Conservation (phyloP, 306 rosid genomes). For the Malus orientalis region DNA sequence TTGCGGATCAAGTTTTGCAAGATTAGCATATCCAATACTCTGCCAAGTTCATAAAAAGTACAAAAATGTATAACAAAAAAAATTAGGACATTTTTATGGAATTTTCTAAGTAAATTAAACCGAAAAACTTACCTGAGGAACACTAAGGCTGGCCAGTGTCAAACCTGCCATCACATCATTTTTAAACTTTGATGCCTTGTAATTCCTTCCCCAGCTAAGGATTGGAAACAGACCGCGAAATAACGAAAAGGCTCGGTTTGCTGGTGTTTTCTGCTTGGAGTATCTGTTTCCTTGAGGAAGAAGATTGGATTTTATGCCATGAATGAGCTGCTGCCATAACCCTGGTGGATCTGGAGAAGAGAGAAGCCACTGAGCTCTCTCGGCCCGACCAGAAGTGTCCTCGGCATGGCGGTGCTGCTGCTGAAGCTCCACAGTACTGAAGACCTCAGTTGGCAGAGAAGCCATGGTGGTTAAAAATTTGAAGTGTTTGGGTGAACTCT, state of each 20-base stretch:
- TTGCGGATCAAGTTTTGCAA: constrained; percentile 83
- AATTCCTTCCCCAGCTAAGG: constrained; percentile 51
- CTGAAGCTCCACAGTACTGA: constrained; percentile 21
- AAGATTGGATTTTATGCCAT: constrained; percentile 26
- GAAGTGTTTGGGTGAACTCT: constrained; percentile 48
- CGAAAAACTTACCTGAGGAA: constrained; percentile 56
- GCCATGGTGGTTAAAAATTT: constrained; percentile 22
- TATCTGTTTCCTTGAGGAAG: constrained; percentile 28
- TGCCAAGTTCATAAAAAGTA: constrained; percentile 20
- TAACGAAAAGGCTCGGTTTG: constrained; percentile 18
- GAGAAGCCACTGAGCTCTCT: constrained; percentile 48
- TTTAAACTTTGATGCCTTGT: constrained; percentile 54
- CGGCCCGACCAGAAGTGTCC: constrained; percentile 14
- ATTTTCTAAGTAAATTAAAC: not conserved
- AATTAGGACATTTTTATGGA: not conserved
- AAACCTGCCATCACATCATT: constrained; percentile 73
- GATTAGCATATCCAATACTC: constrained; percentile 91
- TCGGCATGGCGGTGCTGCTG: constrained; percentile 5
- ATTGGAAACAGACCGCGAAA: constrained; percentile 52
- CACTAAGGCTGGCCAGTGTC: constrained; percentile 86
- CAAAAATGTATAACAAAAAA: not conserved
- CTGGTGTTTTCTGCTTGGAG: not conserved
- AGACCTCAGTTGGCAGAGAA: constrained; percentile 16
- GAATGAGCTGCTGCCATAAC: constrained; percentile 28
- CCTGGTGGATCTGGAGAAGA: constrained; percentile 59